Base-by-base conservation (phyloP, 345 rosid species). In the Lenwebbia sp. region DNA sequence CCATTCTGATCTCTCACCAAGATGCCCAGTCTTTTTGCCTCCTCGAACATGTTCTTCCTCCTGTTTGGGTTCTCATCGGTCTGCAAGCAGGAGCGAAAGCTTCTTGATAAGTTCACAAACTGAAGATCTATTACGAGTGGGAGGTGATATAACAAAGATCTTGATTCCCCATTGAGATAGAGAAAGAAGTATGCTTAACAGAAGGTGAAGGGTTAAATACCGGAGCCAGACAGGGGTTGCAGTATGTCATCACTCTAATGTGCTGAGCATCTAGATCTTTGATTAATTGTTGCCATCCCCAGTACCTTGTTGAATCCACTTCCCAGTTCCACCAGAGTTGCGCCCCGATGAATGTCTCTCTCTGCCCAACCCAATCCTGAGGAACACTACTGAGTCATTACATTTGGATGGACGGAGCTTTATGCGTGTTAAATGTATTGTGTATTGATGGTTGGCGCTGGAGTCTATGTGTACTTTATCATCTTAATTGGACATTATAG, bases 281-380 rank as follows among this genome's bases (percentile, higher is more conserved):
- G 33, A 93, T 56, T 54, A 94, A 89, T 70, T 93, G 89, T 86
- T 87, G 83, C 96, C 96, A 94, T 51, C 94, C 95, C 22, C 84
- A 54, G 41, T 94, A 94, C 88, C 94, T 88, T 84, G 87, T 83
- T 13, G 88, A 82, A 86, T 94, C 96, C 75, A 92, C 95, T 90
- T 94, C 96, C 95, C 95, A 94, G 78, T 94, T 94, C 96, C 96
- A 94, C 96, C 96, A 94, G 26, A 94, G 86, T 84, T 94, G 96
- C 40, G 95, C 92, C 81, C 96, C 96, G 5, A 93, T 90, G 44
- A 94, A 30, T 23, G 96, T 94, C 88, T 92, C 88, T 84, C 95
- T 91, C 83, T 90, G 93, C 41, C 95, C 96, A 55, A 94, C 96
- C 96, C 96, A 94, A 70, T 93, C 95, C 96, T 93, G 87, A 88